Conservation (phyloP, 1,284 basidiomycete species). For the Stereum hirsutum region DNA sequence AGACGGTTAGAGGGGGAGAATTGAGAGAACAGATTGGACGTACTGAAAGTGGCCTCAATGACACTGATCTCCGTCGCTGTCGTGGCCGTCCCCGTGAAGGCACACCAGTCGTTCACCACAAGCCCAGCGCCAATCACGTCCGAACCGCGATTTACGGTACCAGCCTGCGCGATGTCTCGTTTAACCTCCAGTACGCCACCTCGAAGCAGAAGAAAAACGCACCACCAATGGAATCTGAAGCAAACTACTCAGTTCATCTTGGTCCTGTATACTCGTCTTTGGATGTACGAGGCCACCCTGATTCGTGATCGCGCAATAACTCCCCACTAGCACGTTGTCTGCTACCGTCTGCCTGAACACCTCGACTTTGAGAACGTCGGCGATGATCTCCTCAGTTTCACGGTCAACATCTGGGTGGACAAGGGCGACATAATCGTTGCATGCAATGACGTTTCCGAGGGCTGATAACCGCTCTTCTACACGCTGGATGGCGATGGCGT, state of each 20-base stretch:
- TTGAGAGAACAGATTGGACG: conserved; percentile 23
- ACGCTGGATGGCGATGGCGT: conserved; percentile 86
- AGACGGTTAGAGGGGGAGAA: conserved; percentile 4
- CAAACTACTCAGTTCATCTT: conserved; percentile 94
- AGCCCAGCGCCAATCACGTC: conserved; percentile 97
- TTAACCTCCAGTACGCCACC: conserved; percentile 6
- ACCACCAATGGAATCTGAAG: conserved; percentile 94
- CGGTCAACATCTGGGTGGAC: conserved; percentile 97
- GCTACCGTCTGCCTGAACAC: conserved; percentile 98
- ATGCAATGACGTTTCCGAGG: conserved; percentile 96
- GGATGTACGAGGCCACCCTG: conserved; percentile 97
- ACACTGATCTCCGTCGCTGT: conserved; percentile 98
- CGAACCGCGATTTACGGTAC: conserved; percentile 96
- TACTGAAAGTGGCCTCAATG: conserved; percentile 96
- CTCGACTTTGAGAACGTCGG: conserved; percentile 98
- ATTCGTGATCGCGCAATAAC: conserved; percentile 92
- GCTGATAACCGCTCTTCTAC: conserved; percentile 96
- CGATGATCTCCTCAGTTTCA: conserved; percentile 99
- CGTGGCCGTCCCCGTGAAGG: conserved; percentile 93
- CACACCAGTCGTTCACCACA: conserved; percentile 99
- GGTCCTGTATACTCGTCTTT: conserved; percentile 93
- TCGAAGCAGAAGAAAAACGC: conserved; percentile 22
- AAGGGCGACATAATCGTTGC: conserved; percentile 96
- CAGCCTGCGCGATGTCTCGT: conserved; percentile 50
- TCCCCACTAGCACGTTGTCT: conserved; percentile 94